phyloP scores from a whole-genome alignment of 1,139 yeast genomes.

The Sugiyamaella pinicola region DNA sequence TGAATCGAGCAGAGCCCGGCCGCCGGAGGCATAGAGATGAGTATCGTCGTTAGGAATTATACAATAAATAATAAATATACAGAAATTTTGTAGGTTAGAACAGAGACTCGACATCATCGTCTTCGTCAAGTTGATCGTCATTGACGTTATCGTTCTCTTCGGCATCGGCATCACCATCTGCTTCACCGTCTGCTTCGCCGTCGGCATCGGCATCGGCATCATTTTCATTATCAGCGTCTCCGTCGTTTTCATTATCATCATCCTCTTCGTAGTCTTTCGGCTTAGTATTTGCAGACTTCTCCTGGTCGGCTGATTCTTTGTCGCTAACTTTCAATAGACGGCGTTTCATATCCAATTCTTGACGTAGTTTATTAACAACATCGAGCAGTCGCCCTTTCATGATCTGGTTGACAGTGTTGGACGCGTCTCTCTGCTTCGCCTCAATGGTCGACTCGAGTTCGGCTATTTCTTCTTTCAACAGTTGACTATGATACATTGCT shows the following conservation, averaged over 20 bases:
- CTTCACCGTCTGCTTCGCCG: conserved; percentile 30
- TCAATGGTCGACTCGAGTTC: conserved; percentile 82
- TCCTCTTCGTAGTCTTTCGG: conserved; percentile 27
- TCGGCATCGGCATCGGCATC: conserved; percentile 41
- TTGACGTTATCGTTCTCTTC: conserved; percentile 50
- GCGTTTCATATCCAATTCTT: conserved; percentile 80
- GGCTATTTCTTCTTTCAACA: conserved; percentile 79
- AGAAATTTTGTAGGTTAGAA: conserved; percentile 15
- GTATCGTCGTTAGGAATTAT: neutral
- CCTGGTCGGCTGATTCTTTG: conserved; percentile 25
- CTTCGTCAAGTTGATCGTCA: conserved; percentile 26
- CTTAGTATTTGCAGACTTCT: conserved; percentile 26
- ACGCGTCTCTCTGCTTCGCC: conserved; percentile 72
- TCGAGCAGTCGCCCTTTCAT: conserved; percentile 85
- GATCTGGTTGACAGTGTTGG: conserved; percentile 73
- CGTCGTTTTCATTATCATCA: conserved; percentile 29
- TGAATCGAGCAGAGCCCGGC: neutral
- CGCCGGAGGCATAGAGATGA: neutral
- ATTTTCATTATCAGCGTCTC: conserved; percentile 47
- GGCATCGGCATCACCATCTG: conserved; percentile 33
- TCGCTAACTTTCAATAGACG: conserved; percentile 59
- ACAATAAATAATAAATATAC: conserved; percentile 4
- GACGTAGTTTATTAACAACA: conserved; percentile 74
- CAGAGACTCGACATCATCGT: conserved; percentile 27
- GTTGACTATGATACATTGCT: conserved; percentile 67